Base-by-base conservation (phyloP, 208 protist species). In the Naegleria lovaniensis region DNA sequence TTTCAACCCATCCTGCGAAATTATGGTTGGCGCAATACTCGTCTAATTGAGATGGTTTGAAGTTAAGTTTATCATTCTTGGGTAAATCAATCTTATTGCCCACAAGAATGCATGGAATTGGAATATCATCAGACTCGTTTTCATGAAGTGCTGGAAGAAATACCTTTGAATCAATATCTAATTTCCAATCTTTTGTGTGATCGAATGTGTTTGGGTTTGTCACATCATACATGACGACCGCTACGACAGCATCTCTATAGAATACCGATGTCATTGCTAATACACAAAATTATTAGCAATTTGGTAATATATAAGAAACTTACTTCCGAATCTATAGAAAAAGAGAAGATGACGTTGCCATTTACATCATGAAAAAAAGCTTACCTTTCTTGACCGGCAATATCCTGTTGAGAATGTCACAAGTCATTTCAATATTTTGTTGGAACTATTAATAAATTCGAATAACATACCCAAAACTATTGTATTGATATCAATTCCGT, bases 101-200 rank as follows among this genome's bases (percentile, higher is more conserved):
- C 15, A 85, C 36, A 16, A 85, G 36, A 85, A 85, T 33, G 22
- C 79, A 85, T 16, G 79, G 79, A 13, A 85, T 85, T 19, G 79
- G 79, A 43, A 39, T 43, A 19, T 85, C 79, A 85, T 85, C 79
- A 19, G 79, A 5, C 9, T 79, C 67, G 9, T 79, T 79, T 79
- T 79, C 29, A 79, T 79, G 5, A 33, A 79, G 67, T 36, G 67
- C 25, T 36, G 67, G 67, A 38, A 85, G 33, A 48, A 94, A 41
- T 5, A 95, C 93, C 48, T 95, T 95, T 29, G 5, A 15, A 91
- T 95, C 94, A 89, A 95, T 93, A 89, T 95, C 94, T 41, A 41
- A 0, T 89, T 95, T 95, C 94, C 94, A 95, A 39, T 36, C 25
- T 76, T 58, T 52, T 84, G 33, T 38, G 76, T 38, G 9, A 6